These are phyloP conservation scores for Amylostereum areolatum DNA, from an alignment of 1,284 basidiomycete genomes.

Conservation along the genomic window DNA sequence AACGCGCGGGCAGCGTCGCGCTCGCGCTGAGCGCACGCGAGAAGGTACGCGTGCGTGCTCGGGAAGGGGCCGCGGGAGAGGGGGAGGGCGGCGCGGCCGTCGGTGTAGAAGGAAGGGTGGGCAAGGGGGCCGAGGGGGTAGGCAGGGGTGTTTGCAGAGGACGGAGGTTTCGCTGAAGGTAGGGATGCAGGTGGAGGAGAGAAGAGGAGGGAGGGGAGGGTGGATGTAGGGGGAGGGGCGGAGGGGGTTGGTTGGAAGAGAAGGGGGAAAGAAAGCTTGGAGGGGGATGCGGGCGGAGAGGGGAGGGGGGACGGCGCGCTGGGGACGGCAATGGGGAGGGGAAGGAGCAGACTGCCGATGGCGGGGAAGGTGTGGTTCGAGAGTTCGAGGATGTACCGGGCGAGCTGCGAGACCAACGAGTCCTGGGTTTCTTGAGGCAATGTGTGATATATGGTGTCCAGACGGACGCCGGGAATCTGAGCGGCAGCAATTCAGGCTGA, in stretches of 20 bases:
- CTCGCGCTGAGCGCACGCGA: constrained; percentile 28
- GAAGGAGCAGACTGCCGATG: constrained; percentile 21
- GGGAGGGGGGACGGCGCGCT: no score
- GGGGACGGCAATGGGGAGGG: no score
- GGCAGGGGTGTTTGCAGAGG: constrained; percentile 5
- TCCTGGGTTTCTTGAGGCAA: constrained; percentile 21
- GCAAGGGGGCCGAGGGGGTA: constrained; percentile 21
- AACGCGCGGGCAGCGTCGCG: constrained; percentile 24
- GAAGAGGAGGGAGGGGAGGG: no score
- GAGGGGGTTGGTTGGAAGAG: constrained; percentile 16
- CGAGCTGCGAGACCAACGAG: constrained; percentile 20
- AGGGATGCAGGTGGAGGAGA: no score
- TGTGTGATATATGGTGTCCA: constrained; percentile 21
- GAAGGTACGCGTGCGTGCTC: constrained; percentile 23
- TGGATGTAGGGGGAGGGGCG: background rate
- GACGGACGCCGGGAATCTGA: constrained; percentile 21
- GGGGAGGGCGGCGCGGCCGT: constrained; percentile 21
- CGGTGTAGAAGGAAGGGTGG: constrained; percentile 21
- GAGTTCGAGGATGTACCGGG: constrained; percentile 23
- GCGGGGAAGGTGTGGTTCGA: constrained; percentile 19
- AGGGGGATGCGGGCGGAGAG: constrained; percentile 1
- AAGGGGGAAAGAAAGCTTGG: constrained; percentile 8
- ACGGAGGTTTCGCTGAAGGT: no score
- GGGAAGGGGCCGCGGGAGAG: constrained; percentile 27
- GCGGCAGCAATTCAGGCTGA: background rate